These are phyloP conservation scores for Quercus tomentella DNA, from an alignment of 331 rosid genomes.

Conservation along the genomic window DNA sequence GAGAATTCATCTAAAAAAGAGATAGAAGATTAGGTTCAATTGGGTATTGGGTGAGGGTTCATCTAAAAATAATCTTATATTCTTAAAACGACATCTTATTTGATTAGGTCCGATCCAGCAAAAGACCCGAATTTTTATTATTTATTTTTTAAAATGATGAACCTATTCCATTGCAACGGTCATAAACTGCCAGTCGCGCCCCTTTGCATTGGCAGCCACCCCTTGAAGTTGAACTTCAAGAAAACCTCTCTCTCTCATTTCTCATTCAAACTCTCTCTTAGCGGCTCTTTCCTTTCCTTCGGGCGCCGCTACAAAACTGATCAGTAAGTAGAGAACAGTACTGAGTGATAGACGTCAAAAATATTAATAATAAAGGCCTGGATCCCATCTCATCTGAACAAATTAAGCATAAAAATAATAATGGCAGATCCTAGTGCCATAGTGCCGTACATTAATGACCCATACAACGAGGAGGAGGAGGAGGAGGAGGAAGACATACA, in stretches of 20 bases:
- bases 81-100: too few species aligned
- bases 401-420: background rate
- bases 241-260: background rate
- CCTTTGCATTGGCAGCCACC: background rate
- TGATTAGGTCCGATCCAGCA: too few species aligned
- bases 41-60: too few species aligned
- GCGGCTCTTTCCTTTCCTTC: constrained; percentile 19
- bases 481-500: too few species aligned
- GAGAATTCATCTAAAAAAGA: too few species aligned
- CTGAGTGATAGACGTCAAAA: too few species aligned
- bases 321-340: background rate
- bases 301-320: constrained; percentile 25
- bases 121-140: too few species aligned
- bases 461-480: constrained; percentile 9
- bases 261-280: background rate
- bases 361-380: too few species aligned
- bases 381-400: too few species aligned
- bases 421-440: constrained; percentile 28
- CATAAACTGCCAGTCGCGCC: constrained; percentile 43
- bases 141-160: background rate
- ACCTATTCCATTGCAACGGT: constrained; percentile 39
- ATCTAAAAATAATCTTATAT: too few species aligned
- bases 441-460: constrained; percentile 25
- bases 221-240: background rate
- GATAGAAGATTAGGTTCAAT: too few species aligned